Conservation (phyloP, 139 green algal species). For the Axilococcus clingmanii region DNA sequence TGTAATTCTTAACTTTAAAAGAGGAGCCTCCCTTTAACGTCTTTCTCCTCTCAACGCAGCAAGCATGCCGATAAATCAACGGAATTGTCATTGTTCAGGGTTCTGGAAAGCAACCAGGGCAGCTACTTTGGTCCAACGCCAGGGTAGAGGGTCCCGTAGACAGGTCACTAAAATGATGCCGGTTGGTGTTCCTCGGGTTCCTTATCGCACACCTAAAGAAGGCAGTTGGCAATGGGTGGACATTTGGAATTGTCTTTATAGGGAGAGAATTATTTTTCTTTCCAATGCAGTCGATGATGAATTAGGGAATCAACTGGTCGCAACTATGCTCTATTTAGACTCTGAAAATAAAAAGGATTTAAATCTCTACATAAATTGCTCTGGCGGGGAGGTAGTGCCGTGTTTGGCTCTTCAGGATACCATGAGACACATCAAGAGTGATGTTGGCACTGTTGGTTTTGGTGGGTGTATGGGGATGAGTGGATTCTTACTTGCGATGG, state of each 20-base stretch:
- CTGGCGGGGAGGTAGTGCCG: constrained; percentile 78
- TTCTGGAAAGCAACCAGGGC: too few species aligned
- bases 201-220: constrained; percentile 68
- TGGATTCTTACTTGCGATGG: constrained; percentile 89
- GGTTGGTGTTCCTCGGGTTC: constrained; percentile 77
- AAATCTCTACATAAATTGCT: constrained; percentile 84
- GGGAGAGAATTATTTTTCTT: constrained; percentile 85
- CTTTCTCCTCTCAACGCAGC: too few species aligned
- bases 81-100: too few species aligned
- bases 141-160: constrained; percentile 14
- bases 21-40: too few species aligned
- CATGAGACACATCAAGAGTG: constrained; percentile 84
- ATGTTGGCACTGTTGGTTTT: constrained; percentile 90
- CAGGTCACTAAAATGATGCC: constrained; percentile 66
- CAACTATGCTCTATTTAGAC: constrained; percentile 88
- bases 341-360: constrained; percentile 79
- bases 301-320: constrained; percentile 82
- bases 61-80: too few species aligned
- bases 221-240: constrained; percentile 82
- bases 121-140: too few species aligned
- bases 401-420: constrained; percentile 94
- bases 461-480: constrained; percentile 90
- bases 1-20: too few species aligned
- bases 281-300: constrained; percentile 76
- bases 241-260: constrained; percentile 91